Evolutionary conservation across 495 filamentous ascomycete species (phyloP).

Genomic region (Immersiella caudata): DNA sequence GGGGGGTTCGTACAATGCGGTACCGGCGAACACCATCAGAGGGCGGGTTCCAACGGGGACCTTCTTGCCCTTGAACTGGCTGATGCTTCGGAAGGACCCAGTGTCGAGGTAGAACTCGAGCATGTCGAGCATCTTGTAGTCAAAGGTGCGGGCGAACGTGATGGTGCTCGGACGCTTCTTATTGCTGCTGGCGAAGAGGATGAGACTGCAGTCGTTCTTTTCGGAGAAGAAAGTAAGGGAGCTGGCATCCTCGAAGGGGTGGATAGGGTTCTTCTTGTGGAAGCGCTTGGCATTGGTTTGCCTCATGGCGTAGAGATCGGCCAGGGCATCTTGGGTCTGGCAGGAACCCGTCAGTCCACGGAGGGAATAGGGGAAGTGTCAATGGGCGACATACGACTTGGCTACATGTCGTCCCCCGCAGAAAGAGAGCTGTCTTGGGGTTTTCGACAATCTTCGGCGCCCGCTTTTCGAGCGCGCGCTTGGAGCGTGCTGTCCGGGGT

Average conservation of each 20-base stretch:
- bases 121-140: slow-evolving; percentile 88
- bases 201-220: slow-evolving; percentile 83
- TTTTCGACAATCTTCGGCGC: slow-evolving; percentile 88
- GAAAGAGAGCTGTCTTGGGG: slow-evolving; percentile 81
- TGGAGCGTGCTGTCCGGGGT: slow-evolving; percentile 91
- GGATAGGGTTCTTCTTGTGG: slow-evolving; percentile 85
- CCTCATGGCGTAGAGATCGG: slow-evolving; percentile 79
- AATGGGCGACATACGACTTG: slow-evolving; percentile 53
- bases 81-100: slow-evolving; percentile 64
- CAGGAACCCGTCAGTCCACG: neutral
- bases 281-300: slow-evolving; percentile 81
- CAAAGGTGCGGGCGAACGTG: slow-evolving; percentile 81
- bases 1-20: slow-evolving; percentile 55
- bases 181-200: slow-evolving; percentile 75
- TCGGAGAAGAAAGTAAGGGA: slow-evolving; percentile 89
- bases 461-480: slow-evolving; percentile 86
- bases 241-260: slow-evolving; percentile 87
- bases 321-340: slow-evolving; percentile 68
- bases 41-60: slow-evolving; percentile 82
- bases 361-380: neutral
- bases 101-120: slow-evolving; percentile 79
- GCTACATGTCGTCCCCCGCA: slow-evolving; percentile 80
- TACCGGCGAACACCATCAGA: slow-evolving; percentile 83
- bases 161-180: slow-evolving; percentile 94
- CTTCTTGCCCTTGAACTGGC: slow-evolving; percentile 81